Percentiles rank a stretch among this genome's conserved stretches.
These are phyloP conservation scores for Mariannaea sp. DNA, from an alignment of 2,329 filamentous ascomycete genomes.

Conservation along the genomic window DNA sequence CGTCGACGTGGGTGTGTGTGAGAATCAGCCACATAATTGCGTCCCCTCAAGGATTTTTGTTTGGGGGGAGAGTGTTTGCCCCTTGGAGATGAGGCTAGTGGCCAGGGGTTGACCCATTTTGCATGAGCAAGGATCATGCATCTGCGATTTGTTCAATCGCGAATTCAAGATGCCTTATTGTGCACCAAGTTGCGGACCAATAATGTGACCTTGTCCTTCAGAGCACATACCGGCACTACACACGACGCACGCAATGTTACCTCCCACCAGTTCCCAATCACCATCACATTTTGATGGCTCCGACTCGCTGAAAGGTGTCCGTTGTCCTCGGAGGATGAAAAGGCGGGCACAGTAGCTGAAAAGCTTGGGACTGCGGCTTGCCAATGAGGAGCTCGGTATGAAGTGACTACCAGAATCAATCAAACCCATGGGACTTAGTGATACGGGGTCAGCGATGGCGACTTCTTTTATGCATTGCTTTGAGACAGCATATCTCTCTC, in stretches of 20 bases:
- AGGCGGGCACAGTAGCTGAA: not conserved
- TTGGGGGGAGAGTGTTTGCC: constrained; percentile 11
- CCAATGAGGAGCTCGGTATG: not conserved
- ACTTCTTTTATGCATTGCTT: constrained; percentile 12
- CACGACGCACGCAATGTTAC: constrained; percentile 22
- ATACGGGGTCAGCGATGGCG: constrained; percentile 17
- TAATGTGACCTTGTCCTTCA: constrained; percentile 17
- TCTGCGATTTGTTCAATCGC: constrained; percentile 37
- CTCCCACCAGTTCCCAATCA: constrained; percentile 26
- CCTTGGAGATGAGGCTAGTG: constrained; percentile 15
- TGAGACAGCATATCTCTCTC: not conserved
- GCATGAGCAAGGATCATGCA: constrained; percentile 35
- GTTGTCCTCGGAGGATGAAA: constrained; percentile 8
- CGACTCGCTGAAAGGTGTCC: constrained; percentile 5
- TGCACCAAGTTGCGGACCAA: constrained; percentile 31
- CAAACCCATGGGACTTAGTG: constrained; percentile 2
- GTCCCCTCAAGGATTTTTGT: constrained; percentile 15
- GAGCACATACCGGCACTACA: constrained; percentile 13
- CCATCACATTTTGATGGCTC: constrained; percentile 16
- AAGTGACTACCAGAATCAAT: constrained; percentile 2
- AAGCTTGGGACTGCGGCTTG: not conserved
- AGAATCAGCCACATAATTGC: constrained; percentile 19
- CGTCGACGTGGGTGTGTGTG: constrained; percentile 9
- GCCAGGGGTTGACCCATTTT: constrained; percentile 27
- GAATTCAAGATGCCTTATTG: constrained; percentile 29